A percentile compares a stretch with the other conserved stretches of the same genome.
phyloP scores from a whole-genome alignment of 1,284 basidiomycete species.

The Mycosarcoma maydis region DNA sequence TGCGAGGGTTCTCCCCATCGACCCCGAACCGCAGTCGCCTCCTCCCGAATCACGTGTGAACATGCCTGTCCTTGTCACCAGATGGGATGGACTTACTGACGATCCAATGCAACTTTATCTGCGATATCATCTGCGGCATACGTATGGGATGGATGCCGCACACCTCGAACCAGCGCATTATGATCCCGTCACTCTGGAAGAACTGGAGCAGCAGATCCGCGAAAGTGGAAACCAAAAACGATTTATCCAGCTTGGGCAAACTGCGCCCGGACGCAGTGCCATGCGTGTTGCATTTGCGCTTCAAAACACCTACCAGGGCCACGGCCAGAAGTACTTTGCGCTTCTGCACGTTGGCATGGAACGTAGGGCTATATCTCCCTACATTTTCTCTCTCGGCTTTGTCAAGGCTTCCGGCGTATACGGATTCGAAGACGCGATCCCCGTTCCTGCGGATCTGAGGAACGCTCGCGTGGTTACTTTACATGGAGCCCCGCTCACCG shows the following conservation, averaged over 20 bases:
- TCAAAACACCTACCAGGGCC: neutral
- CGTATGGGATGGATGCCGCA: neutral
- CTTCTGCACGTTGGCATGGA: neutral
- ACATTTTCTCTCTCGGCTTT: no score
- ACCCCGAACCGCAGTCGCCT: no score
- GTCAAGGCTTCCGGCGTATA: conserved; percentile 1
- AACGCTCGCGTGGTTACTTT: neutral
- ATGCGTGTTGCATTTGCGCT: conserved; percentile 1
- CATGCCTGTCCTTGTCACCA: no score
- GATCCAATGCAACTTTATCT: neutral
- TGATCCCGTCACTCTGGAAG: neutral
- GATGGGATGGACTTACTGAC: no score
- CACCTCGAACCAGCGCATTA: neutral
- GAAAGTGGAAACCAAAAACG: neutral
- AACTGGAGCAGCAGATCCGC: neutral
- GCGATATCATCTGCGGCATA: neutral
- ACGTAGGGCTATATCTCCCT: no score
- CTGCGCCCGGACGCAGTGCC: neutral
- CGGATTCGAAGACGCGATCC: neutral
- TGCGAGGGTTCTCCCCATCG: no score
- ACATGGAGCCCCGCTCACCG: neutral
- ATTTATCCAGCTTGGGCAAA: neutral
- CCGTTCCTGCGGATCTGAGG: neutral
- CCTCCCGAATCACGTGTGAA: no score
- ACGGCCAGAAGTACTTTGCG: conserved; percentile 3